Conservation (phyloP, 2,329 filamentous ascomycete genomes). For the Pseudogymnoascus sp. region DNA sequence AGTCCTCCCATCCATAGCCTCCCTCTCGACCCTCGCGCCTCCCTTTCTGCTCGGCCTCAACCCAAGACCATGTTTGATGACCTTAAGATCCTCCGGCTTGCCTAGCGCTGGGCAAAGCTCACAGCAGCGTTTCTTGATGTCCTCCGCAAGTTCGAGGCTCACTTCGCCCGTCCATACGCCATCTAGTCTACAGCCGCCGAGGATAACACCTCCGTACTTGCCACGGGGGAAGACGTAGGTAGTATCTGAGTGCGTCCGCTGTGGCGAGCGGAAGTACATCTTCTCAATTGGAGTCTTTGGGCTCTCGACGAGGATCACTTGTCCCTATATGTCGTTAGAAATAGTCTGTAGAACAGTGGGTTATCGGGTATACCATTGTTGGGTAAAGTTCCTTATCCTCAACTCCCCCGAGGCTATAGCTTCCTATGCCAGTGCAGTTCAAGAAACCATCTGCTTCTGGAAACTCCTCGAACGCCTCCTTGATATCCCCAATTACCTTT, state of each 20-base stretch:
- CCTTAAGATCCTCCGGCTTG: slow-evolving; percentile 27
- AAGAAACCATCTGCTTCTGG: slow-evolving; percentile 15
- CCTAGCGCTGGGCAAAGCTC: slow-evolving; percentile 30
- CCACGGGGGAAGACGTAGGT: slow-evolving; percentile 39
- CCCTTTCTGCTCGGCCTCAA: slow-evolving; percentile 21
- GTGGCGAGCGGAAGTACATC: slow-evolving; percentile 37
- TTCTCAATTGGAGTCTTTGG: slow-evolving; percentile 29
- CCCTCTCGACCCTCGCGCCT: slow-evolving; percentile 29
- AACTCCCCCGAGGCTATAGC: slow-evolving; percentile 21
- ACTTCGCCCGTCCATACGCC: slow-evolving; percentile 28
- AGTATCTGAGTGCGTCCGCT: slow-evolving; percentile 33
- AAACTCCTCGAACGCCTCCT: slow-evolving; percentile 14
- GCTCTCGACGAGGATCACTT: slow-evolving; percentile 31
- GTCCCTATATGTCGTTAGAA: slow-evolving; percentile 18
- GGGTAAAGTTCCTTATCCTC: slow-evolving; percentile 25
- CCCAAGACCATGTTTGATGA: slow-evolving; percentile 30
- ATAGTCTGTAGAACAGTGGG: background rate
- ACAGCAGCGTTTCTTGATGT: slow-evolving; percentile 30
- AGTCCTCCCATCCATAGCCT: slow-evolving; percentile 16
- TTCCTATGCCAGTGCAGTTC: slow-evolving; percentile 25
- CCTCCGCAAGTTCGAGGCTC: slow-evolving; percentile 26
- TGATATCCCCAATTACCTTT: slow-evolving; percentile 14
- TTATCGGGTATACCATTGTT: slow-evolving; percentile 19
- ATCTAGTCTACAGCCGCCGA: slow-evolving; percentile 30
- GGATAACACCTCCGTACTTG: slow-evolving; percentile 28